Base-by-base conservation (phyloP, 805 yeast species). In the Metschnikowia aberdeeniae region DNA sequence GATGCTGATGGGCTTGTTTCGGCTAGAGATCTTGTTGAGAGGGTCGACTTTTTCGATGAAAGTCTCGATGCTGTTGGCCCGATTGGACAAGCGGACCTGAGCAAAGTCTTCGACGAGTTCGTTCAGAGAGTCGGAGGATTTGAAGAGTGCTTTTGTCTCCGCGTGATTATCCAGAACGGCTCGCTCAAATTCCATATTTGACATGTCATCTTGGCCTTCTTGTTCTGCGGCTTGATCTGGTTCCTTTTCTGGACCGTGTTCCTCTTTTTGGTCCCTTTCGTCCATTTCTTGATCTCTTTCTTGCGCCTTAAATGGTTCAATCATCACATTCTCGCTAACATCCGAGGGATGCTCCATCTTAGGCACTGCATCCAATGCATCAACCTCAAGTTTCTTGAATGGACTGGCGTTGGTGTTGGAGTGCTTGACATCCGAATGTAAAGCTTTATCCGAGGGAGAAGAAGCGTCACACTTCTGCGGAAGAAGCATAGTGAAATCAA, bases 21-120 rank as follows among this genome's bases (percentile, higher is more conserved):
- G 59, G 35, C 55, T 63, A 2, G 75, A 61, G 11, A 70, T 56
- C 4, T 62, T 56, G 37, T 54, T 61, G 24, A 73, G 58, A 2
- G 78, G 78, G 50, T 73, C 77, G 0, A 70, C 59, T 45, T 60
- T 71, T 32, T 67, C 74, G 22, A 73, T 64, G 27, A 70, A 57
- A 2, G 53, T 43, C 44, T 71, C 70, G 7, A 72, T 59, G 4
- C 61, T 54, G 33, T 53, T 62, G 36, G 42, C 46, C 14, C 46
- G 42, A 29, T 44, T 49, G 7, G 56, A 34, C 26, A 55, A 48
- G 13, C 52, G 43, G 5, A 55, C 58, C 31, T 50, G 56, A 0
- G 57, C 58, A 36, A 55, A 48, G 32, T 53, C 56, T 6, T 55
- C 56, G 7, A 42, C 54, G 22, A 55, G 40, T 35, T 54, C 57